Percentiles rank a stretch among this genome's conserved stretches.
Evolutionary conservation across 306 rosid species (phyloP).

Genomic region (Fragaria vesca): DNA sequence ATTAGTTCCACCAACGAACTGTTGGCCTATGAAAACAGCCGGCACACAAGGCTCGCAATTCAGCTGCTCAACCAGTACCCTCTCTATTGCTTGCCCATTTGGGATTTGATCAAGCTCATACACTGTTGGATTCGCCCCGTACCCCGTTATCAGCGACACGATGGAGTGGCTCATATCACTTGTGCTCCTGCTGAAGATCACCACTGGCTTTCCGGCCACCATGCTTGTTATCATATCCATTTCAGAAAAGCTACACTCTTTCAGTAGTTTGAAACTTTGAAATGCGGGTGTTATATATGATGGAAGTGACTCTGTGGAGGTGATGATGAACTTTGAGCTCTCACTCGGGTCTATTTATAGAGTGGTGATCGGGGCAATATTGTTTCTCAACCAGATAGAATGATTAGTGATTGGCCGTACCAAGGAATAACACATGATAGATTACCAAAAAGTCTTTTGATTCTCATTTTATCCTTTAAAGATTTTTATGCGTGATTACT

Average conservation of each 20-base stretch:
- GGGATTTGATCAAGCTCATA: conserved; percentile 55
- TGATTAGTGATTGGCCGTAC: not conserved
- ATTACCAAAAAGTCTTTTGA: not conserved
- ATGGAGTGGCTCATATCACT: conserved; percentile 52
- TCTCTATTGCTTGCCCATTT: conserved; percentile 51
- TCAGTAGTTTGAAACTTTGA: not conserved
- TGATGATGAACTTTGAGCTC: conserved; percentile 29
- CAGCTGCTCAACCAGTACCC: conserved; percentile 36
- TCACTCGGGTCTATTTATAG: conserved; percentile 42
- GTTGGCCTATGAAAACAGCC: conserved; percentile 67
- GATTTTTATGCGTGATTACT: conserved; percentile 7
- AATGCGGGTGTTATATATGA: not conserved
- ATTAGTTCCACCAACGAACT: conserved; percentile 62
- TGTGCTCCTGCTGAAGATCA: conserved; percentile 65
- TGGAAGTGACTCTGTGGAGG: conserved; percentile 15
- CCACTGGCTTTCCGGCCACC: conserved; percentile 64
- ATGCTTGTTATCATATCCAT: conserved; percentile 56
- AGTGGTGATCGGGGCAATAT: not conserved
- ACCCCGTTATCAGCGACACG: conserved; percentile 45
- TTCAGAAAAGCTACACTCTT: not conserved
- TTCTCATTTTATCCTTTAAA: not conserved
- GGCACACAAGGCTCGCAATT: conserved; percentile 65
- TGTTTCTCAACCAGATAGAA: not conserved
- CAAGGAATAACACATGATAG: conserved; percentile 5
- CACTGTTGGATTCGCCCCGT: conserved; percentile 48